phyloP scores from a whole-genome alignment of 805 yeast species.

The Kodamaea neixiangensis region DNA sequence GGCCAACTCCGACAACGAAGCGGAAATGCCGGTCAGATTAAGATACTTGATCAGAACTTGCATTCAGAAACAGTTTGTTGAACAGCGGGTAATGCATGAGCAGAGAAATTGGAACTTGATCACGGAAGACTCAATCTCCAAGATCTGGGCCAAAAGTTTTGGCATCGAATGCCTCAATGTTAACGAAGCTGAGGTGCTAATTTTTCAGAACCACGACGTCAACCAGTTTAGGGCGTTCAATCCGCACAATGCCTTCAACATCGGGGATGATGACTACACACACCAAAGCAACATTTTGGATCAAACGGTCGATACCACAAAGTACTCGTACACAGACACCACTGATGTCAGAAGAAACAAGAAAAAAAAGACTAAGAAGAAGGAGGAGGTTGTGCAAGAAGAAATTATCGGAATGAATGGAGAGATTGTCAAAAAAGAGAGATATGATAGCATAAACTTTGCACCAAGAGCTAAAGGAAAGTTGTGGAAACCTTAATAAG shows the following conservation, averaged over 20 bases:
- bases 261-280: conserved; percentile 25
- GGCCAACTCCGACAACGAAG: conserved; percentile 30
- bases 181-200: conserved; percentile 50
- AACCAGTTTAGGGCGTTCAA: conserved; percentile 25
- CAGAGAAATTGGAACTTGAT: conserved; percentile 54
- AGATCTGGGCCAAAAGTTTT: conserved; percentile 54
- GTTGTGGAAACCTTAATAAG: conserved; percentile 53
- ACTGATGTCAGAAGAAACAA: background rate
- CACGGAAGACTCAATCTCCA: conserved; percentile 59
- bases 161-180: conserved; percentile 55
- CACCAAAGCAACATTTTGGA: conserved; percentile 29
- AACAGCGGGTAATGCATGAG: conserved; percentile 22
- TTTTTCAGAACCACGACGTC: conserved; percentile 39
- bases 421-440: conserved; percentile 40
- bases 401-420: conserved; percentile 23
- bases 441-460: conserved; percentile 49
- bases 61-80: conserved; percentile 51
- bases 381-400: conserved; percentile 14
- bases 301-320: conserved; percentile 36
- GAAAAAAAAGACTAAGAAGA: conserved; percentile 5
- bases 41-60: conserved; percentile 59
- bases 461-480: conserved; percentile 65
- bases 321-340: conserved; percentile 19
- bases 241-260: conserved; percentile 29
- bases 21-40: conserved; percentile 54